phyloP scores from a whole-genome alignment of 1,284 basidiomycete species.

The Naganishia sp. region DNA sequence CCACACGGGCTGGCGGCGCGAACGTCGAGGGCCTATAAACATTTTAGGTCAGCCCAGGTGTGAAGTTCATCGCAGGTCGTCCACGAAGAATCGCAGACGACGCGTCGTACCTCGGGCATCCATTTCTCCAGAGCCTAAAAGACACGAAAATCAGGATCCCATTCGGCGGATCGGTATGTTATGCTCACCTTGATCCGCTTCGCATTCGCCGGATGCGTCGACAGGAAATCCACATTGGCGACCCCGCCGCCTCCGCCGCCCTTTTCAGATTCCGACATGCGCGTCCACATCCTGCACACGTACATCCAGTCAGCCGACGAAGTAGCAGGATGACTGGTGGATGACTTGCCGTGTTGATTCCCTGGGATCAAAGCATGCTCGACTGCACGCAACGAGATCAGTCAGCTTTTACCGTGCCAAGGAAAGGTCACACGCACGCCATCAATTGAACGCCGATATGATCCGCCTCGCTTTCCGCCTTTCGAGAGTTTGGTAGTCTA shows the following conservation, averaged over 20 bases:
- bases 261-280: constrained; percentile 62
- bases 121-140: constrained; percentile 42
- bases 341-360: constrained; percentile 66
- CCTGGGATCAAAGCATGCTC: constrained; percentile 76
- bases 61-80: no score
- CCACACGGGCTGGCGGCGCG: constrained; percentile 47
- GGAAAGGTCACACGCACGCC: constrained; percentile 52
- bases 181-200: constrained; percentile 67
- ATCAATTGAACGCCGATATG: constrained; percentile 71
- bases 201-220: constrained; percentile 72
- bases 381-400: constrained; percentile 32
- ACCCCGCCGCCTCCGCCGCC: constrained; percentile 33
- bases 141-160: not conserved
- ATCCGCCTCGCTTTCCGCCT: constrained; percentile 79
- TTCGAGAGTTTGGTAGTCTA: constrained; percentile 78
- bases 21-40: constrained; percentile 46
- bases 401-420: constrained; percentile 29
- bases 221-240: constrained; percentile 50
- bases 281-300: constrained; percentile 65
- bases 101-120: constrained; percentile 44
- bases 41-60: no score
- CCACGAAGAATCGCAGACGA: no score
- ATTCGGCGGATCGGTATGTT: not conserved
- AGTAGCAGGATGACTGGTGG: not conserved
- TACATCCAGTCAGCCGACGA: no score